These are phyloP conservation scores for Histomonas meleagridis DNA, from an alignment of 208 protist species.

Conservation along the genomic window DNA sequence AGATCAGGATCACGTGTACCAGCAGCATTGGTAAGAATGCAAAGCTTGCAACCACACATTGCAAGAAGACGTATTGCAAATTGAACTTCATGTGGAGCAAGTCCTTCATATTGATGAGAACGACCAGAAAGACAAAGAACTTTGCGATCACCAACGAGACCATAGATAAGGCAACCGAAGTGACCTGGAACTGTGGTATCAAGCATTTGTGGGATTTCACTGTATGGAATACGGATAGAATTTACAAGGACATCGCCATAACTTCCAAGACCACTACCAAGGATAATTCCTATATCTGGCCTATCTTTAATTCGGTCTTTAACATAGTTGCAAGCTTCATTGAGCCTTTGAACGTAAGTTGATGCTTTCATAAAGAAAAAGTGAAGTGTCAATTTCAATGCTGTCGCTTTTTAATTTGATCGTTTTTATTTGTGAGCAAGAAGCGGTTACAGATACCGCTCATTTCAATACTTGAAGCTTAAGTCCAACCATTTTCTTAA, in stretches of 20 bases:
- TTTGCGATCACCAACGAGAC: neutral
- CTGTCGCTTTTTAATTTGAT: too few species aligned
- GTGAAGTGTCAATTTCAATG: too few species aligned
- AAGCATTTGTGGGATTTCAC: constrained; percentile 27
- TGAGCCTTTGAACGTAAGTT: neutral
- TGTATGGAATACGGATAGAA: neutral
- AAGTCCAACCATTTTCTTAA: too few species aligned
- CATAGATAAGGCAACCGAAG: neutral
- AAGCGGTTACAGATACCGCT: too few species aligned
- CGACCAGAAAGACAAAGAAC: constrained; percentile 25
- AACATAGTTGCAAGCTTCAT: neutral
- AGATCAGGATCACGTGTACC: neutral
- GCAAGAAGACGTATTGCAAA: neutral
- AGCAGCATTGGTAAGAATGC: constrained; percentile 22
- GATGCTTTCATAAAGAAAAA: neutral
- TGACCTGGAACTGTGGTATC: constrained; percentile 32
- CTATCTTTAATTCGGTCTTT: neutral
- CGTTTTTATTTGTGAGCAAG: too few species aligned
- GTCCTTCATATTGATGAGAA: constrained; percentile 33
- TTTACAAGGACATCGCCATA: neutral
- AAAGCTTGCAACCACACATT: neutral
- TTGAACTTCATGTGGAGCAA: constrained; percentile 6
- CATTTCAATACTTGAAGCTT: too few species aligned
- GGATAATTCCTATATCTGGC: constrained; percentile 2
- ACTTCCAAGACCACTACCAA: constrained; percentile 19